These are phyloP conservation scores for Pythium monospermum DNA, from an alignment of 352 stramenopile species.

Conservation along the genomic window DNA sequence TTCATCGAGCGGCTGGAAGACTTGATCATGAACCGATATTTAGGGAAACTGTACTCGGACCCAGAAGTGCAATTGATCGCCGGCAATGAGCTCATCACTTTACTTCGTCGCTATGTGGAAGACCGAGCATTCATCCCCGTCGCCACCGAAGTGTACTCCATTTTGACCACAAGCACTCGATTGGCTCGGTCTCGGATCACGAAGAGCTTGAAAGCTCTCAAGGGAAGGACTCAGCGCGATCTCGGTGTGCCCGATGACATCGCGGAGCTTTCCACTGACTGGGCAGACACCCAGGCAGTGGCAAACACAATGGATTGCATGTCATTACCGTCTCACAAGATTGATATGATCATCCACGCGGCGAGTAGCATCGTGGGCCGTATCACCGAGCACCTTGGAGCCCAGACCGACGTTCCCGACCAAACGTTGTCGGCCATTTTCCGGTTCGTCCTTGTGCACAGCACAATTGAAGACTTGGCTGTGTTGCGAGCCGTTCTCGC, in stretches of 20 bases:
- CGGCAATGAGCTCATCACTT: slow-evolving; percentile 65
- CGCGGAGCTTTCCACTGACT: slow-evolving; percentile 42
- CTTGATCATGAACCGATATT: slow-evolving; percentile 60
- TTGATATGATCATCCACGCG: slow-evolving; percentile 63
- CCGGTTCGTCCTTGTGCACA: slow-evolving; percentile 61
- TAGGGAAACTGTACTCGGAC: slow-evolving; percentile 59
- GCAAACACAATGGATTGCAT: slow-evolving; percentile 70
- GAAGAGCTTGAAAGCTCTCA: slow-evolving; percentile 62
- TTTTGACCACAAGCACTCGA: slow-evolving; percentile 39
- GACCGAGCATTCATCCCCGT: slow-evolving; percentile 74
- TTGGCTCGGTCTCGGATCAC: slow-evolving; percentile 25
- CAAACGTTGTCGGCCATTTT: slow-evolving; percentile 62
- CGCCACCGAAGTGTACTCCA: slow-evolving; percentile 48
- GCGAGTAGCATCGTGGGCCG: slow-evolving; percentile 42
- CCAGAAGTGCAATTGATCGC: slow-evolving; percentile 56
- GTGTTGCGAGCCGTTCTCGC: slow-evolving; percentile 48
- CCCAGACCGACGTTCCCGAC: slow-evolving; percentile 53
- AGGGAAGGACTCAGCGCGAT: slow-evolving; percentile 41
- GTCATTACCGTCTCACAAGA: slow-evolving; percentile 79
- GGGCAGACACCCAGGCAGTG: slow-evolving; percentile 44
- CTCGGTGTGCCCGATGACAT: slow-evolving; percentile 68
- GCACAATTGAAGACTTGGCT: slow-evolving; percentile 50
- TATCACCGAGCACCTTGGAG: slow-evolving; percentile 50
- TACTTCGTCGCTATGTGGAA: slow-evolving; percentile 73
- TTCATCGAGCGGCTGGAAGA: slow-evolving; percentile 67